Percentiles rank a stretch among this genome's conserved stretches.
Evolutionary conservation across 768 basidiomycete genomes (phyloP).

Genomic region (Guyanaporus albipodus): DNA sequence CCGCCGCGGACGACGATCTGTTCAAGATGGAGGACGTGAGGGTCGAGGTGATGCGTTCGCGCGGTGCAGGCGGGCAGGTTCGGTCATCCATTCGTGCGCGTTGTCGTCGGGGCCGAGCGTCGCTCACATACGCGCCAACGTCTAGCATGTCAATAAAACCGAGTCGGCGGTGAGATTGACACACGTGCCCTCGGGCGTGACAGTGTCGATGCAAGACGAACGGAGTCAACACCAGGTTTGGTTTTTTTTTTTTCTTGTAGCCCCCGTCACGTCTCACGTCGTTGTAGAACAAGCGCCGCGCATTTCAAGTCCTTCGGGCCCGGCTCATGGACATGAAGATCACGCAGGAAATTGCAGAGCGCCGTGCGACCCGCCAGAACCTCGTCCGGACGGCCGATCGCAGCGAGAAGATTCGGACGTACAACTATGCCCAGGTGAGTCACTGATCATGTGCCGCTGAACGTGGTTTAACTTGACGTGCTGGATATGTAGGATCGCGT

Average conservation of each 20-base stretch:
- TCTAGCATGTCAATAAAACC: conserved; percentile 94
- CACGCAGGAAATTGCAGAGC: conserved; percentile 61
- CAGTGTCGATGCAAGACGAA: conserved; percentile 98
- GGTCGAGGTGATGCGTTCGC: conserved; percentile 90
- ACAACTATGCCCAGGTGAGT: conserved; percentile 82
- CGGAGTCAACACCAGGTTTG: conserved; percentile 88
- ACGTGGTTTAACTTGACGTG: not conserved
- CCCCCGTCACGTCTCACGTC: not conserved
- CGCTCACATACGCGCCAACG: not conserved
- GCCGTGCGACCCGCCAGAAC: conserved; percentile 62
- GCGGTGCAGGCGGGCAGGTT: conserved; percentile 97
- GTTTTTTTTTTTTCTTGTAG: not conserved
- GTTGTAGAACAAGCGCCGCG: conserved; percentile 81
- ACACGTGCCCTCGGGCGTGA: conserved; percentile 88
- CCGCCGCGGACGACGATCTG: conserved; percentile 51
- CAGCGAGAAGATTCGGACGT: conserved; percentile 94
- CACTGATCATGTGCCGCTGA: not conserved
- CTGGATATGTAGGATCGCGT: conserved; percentile 64
- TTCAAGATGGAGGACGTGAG: conserved; percentile 84
- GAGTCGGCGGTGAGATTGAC: conserved; percentile 96
- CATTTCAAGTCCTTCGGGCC: conserved; percentile 85
- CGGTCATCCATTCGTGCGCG: conserved; percentile 11
- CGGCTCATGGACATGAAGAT: conserved; percentile 82
- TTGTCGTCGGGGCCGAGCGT: not conserved
- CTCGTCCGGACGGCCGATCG: conserved; percentile 82